Evolutionary conservation across 2,329 filamentous ascomycete species (phyloP).

Genomic region (Claviceps sp.): DNA sequence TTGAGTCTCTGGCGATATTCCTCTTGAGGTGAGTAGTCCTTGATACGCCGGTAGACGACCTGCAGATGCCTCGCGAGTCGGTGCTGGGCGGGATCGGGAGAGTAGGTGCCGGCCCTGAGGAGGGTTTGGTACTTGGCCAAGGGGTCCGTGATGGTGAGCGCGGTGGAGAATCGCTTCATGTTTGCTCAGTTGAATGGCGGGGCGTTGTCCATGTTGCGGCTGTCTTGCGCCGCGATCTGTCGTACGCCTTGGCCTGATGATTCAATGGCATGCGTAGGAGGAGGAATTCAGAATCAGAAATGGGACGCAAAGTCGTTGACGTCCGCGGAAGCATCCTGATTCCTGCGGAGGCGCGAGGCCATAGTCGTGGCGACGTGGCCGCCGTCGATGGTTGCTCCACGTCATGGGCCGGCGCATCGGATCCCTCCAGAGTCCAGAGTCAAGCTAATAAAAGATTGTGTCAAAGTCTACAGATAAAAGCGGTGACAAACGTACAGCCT

Average conservation of each 20-base stretch:
- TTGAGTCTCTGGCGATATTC: constrained; percentile 56
- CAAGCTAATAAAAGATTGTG: no score
- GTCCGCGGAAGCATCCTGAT: no score
- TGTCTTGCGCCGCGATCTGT: neutral
- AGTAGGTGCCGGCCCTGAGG: constrained; percentile 50
- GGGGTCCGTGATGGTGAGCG: constrained; percentile 54
- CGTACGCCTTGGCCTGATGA: neutral
- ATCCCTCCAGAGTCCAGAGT: neutral
- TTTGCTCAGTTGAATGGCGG: neutral
- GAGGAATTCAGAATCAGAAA: no score
- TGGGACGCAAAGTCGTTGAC: no score
- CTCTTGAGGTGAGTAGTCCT: constrained; percentile 61
- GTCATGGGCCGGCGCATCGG: neutral
- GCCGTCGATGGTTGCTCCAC: neutral
- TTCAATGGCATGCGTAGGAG: neutral
- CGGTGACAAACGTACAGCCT: no score
- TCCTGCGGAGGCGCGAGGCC: no score
- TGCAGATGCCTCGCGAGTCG: constrained; percentile 63
- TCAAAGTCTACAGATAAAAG: no score
- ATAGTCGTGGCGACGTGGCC: no score
- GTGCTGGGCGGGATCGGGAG: constrained; percentile 59
- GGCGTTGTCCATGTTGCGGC: neutral
- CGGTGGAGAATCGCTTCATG: constrained; percentile 28
- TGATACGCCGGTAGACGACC: constrained; percentile 60
- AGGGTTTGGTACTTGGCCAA: constrained; percentile 63